These are phyloP conservation scores for Phlebiopsis gigantea DNA, from an alignment of 768 basidiomycete genomes.

Conservation along the genomic window DNA sequence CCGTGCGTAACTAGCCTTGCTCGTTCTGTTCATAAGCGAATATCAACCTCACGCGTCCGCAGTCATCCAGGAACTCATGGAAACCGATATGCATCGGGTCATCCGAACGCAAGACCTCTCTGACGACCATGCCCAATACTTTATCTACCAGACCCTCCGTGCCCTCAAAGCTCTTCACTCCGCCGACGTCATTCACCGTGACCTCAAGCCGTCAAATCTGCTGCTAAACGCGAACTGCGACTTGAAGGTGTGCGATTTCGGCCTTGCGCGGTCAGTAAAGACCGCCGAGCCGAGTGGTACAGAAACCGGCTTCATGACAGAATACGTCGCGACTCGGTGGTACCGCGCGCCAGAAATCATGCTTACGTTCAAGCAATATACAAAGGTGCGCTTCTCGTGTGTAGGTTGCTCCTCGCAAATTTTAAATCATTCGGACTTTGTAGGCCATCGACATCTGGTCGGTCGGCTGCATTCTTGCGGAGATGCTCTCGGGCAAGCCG, in stretches of 20 bases:
- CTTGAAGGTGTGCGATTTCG: conserved; percentile 94
- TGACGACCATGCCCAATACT: conserved; percentile 94
- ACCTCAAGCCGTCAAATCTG: conserved; percentile 95
- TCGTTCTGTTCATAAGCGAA: background rate
- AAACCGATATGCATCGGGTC: conserved; percentile 95
- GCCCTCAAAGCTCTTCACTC: conserved; percentile 96
- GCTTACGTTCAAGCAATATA: conserved; percentile 99
- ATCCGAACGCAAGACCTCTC: conserved; percentile 93
- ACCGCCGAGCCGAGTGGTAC: conserved; percentile 82
- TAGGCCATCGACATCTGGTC: conserved; percentile 89
- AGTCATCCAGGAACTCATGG: conserved; percentile 93
- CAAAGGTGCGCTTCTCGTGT: conserved; percentile 57
- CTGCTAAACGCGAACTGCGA: conserved; percentile 98
- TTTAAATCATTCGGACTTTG: background rate
- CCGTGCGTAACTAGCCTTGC: conserved; percentile 34
- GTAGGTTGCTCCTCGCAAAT: no score
- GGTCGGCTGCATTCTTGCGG: conserved; percentile 84
- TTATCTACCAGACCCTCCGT: conserved; percentile 90
- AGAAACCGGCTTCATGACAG: conserved; percentile 74
- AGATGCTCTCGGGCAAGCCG: conserved; percentile 96
- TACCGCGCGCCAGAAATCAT: conserved; percentile 99
- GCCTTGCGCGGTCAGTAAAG: conserved; percentile 84
- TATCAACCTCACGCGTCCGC: conserved; percentile 6
- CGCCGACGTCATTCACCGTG: conserved; percentile 93
- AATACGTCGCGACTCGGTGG: conserved; percentile 98